These are phyloP conservation scores for Porodaedalea pini DNA, from an alignment of 1,284 basidiomycete genomes.

Conservation along the genomic window DNA sequence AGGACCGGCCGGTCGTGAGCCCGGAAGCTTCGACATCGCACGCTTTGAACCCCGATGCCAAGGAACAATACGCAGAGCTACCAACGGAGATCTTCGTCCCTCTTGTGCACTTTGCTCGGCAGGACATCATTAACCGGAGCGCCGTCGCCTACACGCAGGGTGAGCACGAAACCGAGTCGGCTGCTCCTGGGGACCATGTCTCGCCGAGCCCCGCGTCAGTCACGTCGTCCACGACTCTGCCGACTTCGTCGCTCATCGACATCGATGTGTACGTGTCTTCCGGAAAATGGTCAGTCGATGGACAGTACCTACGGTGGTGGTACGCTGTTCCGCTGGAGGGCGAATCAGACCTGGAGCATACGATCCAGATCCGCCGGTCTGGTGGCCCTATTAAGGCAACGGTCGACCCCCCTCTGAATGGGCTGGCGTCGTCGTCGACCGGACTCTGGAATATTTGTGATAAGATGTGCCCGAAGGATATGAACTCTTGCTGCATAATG, in stretches of 20 bases:
- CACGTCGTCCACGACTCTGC: constrained; percentile 27
- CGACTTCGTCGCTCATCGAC: constrained; percentile 34
- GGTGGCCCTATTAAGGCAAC: constrained; percentile 54
- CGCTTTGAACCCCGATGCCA: constrained; percentile 16
- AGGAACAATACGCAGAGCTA: constrained; percentile 35
- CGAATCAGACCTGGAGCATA: constrained; percentile 49
- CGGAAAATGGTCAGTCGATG: constrained; percentile 67
- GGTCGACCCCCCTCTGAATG: constrained; percentile 5
- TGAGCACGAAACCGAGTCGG: constrained; percentile 25
- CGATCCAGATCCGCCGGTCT: constrained; percentile 60
- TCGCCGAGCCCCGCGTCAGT: constrained; percentile 10
- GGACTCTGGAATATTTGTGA: constrained; percentile 11
- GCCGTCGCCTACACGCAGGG: constrained; percentile 10
- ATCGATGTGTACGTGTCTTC: constrained; percentile 55
- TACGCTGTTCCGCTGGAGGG: constrained; percentile 62
- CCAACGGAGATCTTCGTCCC: constrained; percentile 88
- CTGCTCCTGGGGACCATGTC: neutral
- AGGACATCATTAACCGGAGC: constrained; percentile 32
- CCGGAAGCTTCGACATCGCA: neutral
- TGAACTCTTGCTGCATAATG: constrained; percentile 10
- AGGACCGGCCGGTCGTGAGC: constrained; percentile 39
- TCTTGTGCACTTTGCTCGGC: constrained; percentile 80
- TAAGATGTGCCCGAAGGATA: constrained; percentile 8
- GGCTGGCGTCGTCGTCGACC: neutral
- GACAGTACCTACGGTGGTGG: constrained; percentile 81